Evolutionary conservation across 164 flowering plant genomes (phyloP).

Genomic region (Vitis vinifera): DNA sequence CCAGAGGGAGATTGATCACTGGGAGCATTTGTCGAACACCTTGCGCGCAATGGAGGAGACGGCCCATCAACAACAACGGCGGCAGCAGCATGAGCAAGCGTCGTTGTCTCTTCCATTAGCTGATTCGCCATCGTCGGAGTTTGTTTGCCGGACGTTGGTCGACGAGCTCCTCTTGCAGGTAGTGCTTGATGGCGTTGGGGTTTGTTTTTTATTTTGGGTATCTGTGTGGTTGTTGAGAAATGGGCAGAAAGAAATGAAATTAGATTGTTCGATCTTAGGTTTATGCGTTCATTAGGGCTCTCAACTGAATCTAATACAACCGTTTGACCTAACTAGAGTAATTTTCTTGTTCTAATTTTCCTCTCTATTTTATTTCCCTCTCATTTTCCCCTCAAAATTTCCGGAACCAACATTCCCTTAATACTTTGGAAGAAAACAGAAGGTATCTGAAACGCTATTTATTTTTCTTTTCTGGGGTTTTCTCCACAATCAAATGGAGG

Average conservation of each 20-base stretch:
- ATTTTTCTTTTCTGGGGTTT: background rate
- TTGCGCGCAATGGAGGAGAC: slow-evolving; percentile 42
- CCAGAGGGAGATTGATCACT: slow-evolving; percentile 49
- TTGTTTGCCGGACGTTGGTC: slow-evolving; percentile 22
- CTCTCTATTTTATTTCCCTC: too few relatives aligned
- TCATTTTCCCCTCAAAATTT: too few relatives aligned
- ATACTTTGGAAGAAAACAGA: too few relatives aligned
- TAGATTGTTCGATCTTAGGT: background rate
- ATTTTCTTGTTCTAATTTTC: too few relatives aligned
- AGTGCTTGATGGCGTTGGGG: background rate
- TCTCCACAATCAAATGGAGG: background rate
- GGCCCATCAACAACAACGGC: slow-evolving; percentile 7
- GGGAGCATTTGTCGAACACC: slow-evolving; percentile 60
- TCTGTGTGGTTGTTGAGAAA: background rate
- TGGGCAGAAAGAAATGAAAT: background rate
- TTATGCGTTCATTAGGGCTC: background rate
- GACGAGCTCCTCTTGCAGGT: slow-evolving; percentile 67
- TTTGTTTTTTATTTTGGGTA: background rate
- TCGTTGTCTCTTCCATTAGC: background rate
- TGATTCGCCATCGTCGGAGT: slow-evolving; percentile 10
- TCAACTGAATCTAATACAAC: too few relatives aligned
- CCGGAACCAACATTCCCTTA: too few relatives aligned
- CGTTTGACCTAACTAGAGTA: too few relatives aligned
- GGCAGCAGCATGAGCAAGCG: slow-evolving; percentile 3
- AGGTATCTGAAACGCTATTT: too few relatives aligned